Evolutionary conservation across 1,139 yeast species (phyloP), one percentile per base, ranked within the genome.

Genomic region (Hyphopichia khmerensis): DNA sequence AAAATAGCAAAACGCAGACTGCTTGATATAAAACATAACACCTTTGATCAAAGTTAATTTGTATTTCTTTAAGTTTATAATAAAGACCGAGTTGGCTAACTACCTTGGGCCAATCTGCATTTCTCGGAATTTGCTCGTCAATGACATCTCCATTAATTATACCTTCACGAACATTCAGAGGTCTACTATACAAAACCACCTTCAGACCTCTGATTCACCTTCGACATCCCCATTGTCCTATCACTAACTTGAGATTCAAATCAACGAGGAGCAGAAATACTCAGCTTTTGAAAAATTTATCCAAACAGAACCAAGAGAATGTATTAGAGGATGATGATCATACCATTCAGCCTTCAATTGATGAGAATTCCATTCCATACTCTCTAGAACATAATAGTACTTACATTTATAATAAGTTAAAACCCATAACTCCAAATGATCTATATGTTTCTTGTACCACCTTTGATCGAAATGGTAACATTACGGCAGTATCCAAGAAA

Each of bases 401-500:
- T 14, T 27, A 39, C 14, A 48, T 57, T 38, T 54, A 63, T 34
- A 64, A 60, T 40, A 57, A 69, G 21, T 56, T 81, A 40, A 75
- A 78, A 48, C 85, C 87, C 1, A 73, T 79, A 6, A 74, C 79
- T 2, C 86, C 87, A 0, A 81, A 71, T 55, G 79, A 81, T 50
- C 62, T 76, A 7, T 76, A 59, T 51, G 83, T 82, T 3, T 79
- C 83, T 29, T 84, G 90, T 50, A 84, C 91, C 0, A 80, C 87
- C 0, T 85, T 93, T 55, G 95, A 91, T 58, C 55, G 64, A 8
- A 66, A 75, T 14, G 99, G 99, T 1, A 76, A 80, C 43, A 86
- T 87, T 37, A 71, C 79, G 1, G 86, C 84, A 5, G 88, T 87
- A 2, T 82, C 95, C 0, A 82, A 88, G 40, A 87, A 84, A 53